Base-by-base conservation (phyloP, 73 alveolate genomes). In the Uronychia setigera region DNA sequence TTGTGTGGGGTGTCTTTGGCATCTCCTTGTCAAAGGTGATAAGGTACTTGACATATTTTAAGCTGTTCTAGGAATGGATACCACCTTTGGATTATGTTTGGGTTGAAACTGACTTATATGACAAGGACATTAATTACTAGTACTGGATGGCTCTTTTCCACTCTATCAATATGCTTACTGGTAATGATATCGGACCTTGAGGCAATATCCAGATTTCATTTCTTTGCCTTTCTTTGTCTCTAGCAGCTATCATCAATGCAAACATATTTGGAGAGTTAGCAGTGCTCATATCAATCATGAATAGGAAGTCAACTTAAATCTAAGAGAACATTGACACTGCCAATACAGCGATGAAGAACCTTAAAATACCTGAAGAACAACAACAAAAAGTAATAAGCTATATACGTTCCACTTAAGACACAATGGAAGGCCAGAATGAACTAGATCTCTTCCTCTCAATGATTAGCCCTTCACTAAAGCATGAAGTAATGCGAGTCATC, bases 151-250 rank as follows among this genome's bases (percentile, higher is more conserved):
- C 80, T 29, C 58, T 83, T 25, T 83, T 32, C 35, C 78, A 35
- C 33, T 76, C 90, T 19, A 79, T 83, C 1, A 60, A 74, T 0
- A 33, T 83, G 5, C 30, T 74, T 1, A 83, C 79, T 1, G 84
- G 80, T 1, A 83, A 76, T 83, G 90, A 83, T 0, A 77, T 77
- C 1, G 90, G 90, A 19, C 90, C 90, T 14, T 35, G 90, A 30
- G 80, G 82, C 33, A 76, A 79, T 31, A 13, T 75, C 29, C 59
- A 83, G 32, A 25, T 77, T 1, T 27, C 32, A 1, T 83, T 83
- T 75, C 19, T 76, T 27, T 0, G 33, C 1, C 26, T 29, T 58
- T 27, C 59, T 75, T 33, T 83, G 74, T 33, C 75, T 1, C 26
- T 83, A n/a, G 90, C 85, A 76, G 90, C 90, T 0, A 14, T 83